Base-by-base conservation (phyloP, 257 asterid species). In the Primulina huaijiensis region DNA sequence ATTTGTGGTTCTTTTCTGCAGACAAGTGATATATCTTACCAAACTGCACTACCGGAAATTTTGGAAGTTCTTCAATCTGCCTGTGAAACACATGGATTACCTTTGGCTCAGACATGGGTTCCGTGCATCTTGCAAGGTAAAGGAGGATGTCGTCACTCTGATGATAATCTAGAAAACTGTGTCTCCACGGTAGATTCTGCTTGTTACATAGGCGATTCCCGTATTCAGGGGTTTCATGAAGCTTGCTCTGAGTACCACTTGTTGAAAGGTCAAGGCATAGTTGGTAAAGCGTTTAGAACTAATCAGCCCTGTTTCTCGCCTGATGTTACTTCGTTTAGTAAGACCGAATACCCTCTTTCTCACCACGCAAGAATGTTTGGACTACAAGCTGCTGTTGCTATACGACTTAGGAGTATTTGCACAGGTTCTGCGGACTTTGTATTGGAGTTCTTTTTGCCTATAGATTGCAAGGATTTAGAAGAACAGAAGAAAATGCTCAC, bases 101-200 rank as follows among this genome's bases (percentile, higher is more conserved):
- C 97, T 3, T 80, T 90, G 69, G 97, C 96, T 71, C 98, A 93
- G 79, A 80, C 96, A 6, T 93, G 98, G 98, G 87, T 86, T 64
- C 80, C 90, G 0, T 93, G 98, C 77, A 35, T 68, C 55, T 69
- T 82, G 67, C 98, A 88, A 79, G 93, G 96, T 23, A 88, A 81
- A 72, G 84, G 76, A 67, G 95, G 96, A 25, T 82, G 90, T 63
- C 75, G 92, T 73, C 93, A 83, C 78, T 77, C 90, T 8, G 94
- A 93, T n/a, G 95, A 89, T 55, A 87, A 85, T 78, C 76, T 82
- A 16, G 70, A 68, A 72, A 85, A 70, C 76, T 90, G 94, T 33
- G 75, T 89, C 38, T 87, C 97, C 11, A 88, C 95, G 0, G 94
- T 89, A 72, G 96, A 88, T 62, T 90, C 87, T 14, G 93, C 94